Evolutionary conservation across 2,329 filamentous ascomycete species (phyloP).

Genomic region (Penicillium sp.): DNA sequence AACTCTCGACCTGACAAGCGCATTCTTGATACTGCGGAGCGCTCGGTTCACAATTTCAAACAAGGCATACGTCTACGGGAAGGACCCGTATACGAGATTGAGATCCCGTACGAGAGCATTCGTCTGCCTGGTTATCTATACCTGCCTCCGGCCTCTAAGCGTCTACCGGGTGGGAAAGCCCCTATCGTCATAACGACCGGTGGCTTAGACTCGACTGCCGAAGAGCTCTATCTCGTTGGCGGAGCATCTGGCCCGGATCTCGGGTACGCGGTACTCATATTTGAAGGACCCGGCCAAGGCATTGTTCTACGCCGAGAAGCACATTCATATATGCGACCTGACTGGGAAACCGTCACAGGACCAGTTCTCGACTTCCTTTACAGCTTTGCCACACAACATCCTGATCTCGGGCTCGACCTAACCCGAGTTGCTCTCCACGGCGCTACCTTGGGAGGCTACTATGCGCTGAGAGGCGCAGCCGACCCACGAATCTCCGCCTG

Average conservation of each 20-base stretch:
- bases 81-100: not conserved
- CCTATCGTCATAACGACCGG: conserved; percentile 26
- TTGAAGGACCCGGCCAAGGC: conserved; percentile 49
- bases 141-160: not conserved
- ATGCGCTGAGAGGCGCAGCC: too few relatives aligned
- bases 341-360: conserved; percentile 37
- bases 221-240: conserved; percentile 38
- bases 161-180: not conserved
- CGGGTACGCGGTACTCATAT: conserved; percentile 46
- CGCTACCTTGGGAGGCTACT: too few relatives aligned
- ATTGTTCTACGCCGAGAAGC: conserved; percentile 30
- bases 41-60: too few relatives aligned
- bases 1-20: too few relatives aligned
- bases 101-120: not conserved
- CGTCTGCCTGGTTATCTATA: not conserved
- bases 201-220: conserved; percentile 39
- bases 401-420: too few relatives aligned
- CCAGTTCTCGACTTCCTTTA: too few relatives aligned
- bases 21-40: too few relatives aligned
- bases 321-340: conserved; percentile 30
- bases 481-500: too few relatives aligned
- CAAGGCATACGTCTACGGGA: too few relatives aligned
- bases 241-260: not conserved
- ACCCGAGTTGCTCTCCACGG: too few relatives aligned
- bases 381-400: too few relatives aligned